Conservation (phyloP, 75 land plant genomes). For the Adiantum capillusveneris region DNA sequence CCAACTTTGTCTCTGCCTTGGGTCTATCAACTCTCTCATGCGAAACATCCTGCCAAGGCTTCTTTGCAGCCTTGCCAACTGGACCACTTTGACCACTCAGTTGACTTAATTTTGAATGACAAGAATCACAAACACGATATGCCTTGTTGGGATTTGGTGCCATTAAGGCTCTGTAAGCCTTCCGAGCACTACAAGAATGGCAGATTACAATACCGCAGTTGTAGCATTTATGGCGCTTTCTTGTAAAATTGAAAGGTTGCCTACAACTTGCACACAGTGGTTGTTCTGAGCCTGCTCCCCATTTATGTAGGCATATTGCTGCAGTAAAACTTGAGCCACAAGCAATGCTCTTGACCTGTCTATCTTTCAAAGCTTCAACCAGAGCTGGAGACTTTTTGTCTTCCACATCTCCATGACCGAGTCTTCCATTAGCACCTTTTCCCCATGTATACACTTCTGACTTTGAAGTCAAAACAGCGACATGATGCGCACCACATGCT, state of each 20-base stretch:
- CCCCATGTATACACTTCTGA: slow-evolving; percentile 65
- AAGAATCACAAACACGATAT: slow-evolving; percentile 65
- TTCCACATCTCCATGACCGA: slow-evolving; percentile 61
- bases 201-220: slow-evolving; percentile 54
- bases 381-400: slow-evolving; percentile 43
- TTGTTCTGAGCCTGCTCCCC: slow-evolving; percentile 52
- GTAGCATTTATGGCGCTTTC: slow-evolving; percentile 57
- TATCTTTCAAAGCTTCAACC: slow-evolving; percentile 57
- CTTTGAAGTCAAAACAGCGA: slow-evolving; percentile 42
- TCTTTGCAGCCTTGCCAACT: slow-evolving; percentile 2
- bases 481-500: slow-evolving; percentile 64
- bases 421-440: slow-evolving; percentile 62
- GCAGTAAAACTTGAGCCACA: slow-evolving; percentile 57
- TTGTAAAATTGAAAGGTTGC: slow-evolving; percentile 55
- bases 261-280: slow-evolving; percentile 48
- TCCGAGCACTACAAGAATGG: slow-evolving; percentile 52
- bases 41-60: not conserved
- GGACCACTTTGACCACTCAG: not conserved
- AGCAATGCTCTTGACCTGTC: slow-evolving; percentile 38
- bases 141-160: slow-evolving; percentile 51
- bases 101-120: slow-evolving; percentile 33
- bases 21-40: not conserved
- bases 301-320: slow-evolving; percentile 47
- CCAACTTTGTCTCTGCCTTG: not conserved
- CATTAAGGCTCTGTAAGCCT: slow-evolving; percentile 44